Evolutionary conservation across 2,329 filamentous ascomycete species (phyloP).

Genomic region (Fusarium buharicum): DNA sequence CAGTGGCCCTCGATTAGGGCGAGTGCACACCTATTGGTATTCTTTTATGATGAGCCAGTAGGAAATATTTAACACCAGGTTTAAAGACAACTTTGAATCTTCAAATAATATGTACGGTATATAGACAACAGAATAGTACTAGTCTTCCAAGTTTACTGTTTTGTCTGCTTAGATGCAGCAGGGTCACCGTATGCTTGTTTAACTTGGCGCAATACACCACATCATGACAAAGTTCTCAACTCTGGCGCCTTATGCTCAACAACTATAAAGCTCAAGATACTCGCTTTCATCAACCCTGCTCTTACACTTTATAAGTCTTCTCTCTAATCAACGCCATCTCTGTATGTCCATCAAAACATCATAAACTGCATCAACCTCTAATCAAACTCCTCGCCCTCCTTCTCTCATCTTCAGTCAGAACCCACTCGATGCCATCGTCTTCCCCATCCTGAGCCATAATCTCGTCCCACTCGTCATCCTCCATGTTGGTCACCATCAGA

Average conservation of each 20-base stretch:
- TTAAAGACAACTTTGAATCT: no score
- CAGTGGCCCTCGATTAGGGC: conserved; percentile 16
- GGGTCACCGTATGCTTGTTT: neutral
- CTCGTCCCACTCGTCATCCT: conserved; percentile 95
- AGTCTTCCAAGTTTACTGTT: no score
- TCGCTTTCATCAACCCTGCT: conserved; percentile 19
- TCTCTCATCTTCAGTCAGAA: conserved; percentile 78
- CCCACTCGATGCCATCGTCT: conserved; percentile 74
- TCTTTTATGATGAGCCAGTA: no score
- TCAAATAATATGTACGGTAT: neutral
- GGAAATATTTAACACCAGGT: no score
- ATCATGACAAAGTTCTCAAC: neutral
- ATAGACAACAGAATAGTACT: neutral
- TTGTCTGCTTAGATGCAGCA: no score
- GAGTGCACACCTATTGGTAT: neutral
- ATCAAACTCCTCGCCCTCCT: conserved; percentile 77
- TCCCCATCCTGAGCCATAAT: conserved; percentile 63
- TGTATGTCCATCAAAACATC: conserved; percentile 16
- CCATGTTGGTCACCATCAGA: conserved; percentile 89
- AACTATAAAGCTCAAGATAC: conserved; percentile 7
- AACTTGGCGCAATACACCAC: neutral
- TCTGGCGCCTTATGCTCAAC: neutral
- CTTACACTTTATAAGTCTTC: conserved; percentile 23
- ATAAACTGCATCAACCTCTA: conserved; percentile 40
- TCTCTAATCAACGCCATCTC: conserved; percentile 25